These are phyloP conservation scores for Diplogelasinospora grovesii DNA, from an alignment of 495 filamentous ascomycete species.

Conservation along the genomic window DNA sequence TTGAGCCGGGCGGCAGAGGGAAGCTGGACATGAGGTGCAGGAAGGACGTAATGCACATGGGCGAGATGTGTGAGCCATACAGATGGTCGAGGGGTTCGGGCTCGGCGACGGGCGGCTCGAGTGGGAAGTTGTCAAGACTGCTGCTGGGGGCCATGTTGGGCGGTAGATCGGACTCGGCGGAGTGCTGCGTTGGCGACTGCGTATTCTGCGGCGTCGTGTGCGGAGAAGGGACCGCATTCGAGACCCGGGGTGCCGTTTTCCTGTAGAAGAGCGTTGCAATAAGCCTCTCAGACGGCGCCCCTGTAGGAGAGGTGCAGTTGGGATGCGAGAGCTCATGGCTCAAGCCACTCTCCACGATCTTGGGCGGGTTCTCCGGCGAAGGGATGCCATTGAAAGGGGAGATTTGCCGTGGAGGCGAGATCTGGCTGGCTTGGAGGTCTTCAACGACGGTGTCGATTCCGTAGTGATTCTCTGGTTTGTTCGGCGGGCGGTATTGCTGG, in stretches of 20 bases:
- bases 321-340: slow-evolving; percentile 50
- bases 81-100: slow-evolving; percentile 65
- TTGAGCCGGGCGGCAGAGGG: slow-evolving; percentile 47
- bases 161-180: slow-evolving; percentile 38
- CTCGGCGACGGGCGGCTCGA: slow-evolving; percentile 59
- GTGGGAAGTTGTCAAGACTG: slow-evolving; percentile 61
- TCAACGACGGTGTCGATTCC: slow-evolving; percentile 51
- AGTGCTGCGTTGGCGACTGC: slow-evolving; percentile 19
- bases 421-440: slow-evolving; percentile 29
- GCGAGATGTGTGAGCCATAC: slow-evolving; percentile 70
- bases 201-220: slow-evolving; percentile 16
- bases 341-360: slow-evolving; percentile 50
- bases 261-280: slow-evolving; percentile 69
- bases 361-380: slow-evolving; percentile 43
- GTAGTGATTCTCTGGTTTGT: slow-evolving; percentile 43
- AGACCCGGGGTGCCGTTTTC: slow-evolving; percentile 30
- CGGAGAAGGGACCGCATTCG: slow-evolving; percentile 28
- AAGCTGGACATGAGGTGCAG: slow-evolving; percentile 68
- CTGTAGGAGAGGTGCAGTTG: slow-evolving; percentile 45
- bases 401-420: slow-evolving; percentile 30
- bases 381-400: slow-evolving; percentile 47
- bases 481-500: slow-evolving; percentile 65
- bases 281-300: slow-evolving; percentile 37
- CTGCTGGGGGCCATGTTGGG: slow-evolving; percentile 55
- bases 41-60: slow-evolving; percentile 76